Base-by-base conservation (phyloP, 441 rosid genomes). In the Omphalea diandra region DNA sequence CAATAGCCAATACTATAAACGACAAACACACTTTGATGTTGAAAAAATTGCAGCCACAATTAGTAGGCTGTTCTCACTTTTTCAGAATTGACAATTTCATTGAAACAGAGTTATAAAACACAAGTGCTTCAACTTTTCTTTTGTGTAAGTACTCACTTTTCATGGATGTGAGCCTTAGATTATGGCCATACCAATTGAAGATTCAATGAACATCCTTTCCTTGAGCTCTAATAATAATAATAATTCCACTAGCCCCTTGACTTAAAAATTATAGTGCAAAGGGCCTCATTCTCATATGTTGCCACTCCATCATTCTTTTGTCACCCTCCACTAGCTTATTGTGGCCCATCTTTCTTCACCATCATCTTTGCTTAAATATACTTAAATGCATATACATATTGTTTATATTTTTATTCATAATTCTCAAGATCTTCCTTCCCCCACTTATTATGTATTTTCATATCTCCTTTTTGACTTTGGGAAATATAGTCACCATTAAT, bases 301-400 rank as follows among this genome's bases (percentile, higher is more conserved):
- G n/a, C 40, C 46, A 35, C 67, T n/a, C 56, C 65, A 67, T 55
- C 73, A 68, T 68, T 40, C 72, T 76, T 56, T 7, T 32, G 70
- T 78, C 83, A 83, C 41, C 32, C 2, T 67, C 87, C 85, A 79
- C 83, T 81, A 56, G 7, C 66, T 56, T 74, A 67, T 62, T 67
- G 81, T 78, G 71, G 58, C 56, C 76, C 80, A 69, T 65, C 77
- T 73, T 73, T 58, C 58, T 27, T 55, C 65, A 14, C 52, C 3
- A 24, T 20, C 66, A 36, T 31, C 24, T 55, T 40, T 54, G 8
- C 61, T 41, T 67, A 14, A 52, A 22, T 54, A 36, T 15, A 9
- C 2, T 15, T 11, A 44, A 12, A n/a, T n/a, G n/a, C n/a, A n/a
- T n/a, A n/a, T n/a, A n/a, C n/a, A 44, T 15, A 15, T 44, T 44